phyloP scores from a whole-genome alignment of 768 basidiomycete genomes.

The Dioszegia hungarica region DNA sequence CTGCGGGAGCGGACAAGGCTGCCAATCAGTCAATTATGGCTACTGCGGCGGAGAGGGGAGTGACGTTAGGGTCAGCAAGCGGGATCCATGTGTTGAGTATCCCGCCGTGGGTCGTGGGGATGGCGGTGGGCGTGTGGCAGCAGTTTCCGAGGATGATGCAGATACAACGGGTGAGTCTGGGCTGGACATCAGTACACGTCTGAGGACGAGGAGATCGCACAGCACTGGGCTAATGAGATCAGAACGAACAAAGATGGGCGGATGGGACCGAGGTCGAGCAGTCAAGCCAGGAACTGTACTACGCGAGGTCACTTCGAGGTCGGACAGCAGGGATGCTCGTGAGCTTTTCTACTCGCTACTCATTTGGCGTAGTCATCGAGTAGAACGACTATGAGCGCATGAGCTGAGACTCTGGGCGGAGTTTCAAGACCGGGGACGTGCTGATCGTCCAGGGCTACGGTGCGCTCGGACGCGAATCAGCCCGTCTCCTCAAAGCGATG shows the following conservation, averaged over 20 bases:
- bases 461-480: conserved; percentile 44
- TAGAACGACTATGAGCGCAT: not conserved
- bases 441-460: conserved; percentile 38
- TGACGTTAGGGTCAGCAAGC: conserved; percentile 38
- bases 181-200: not conserved
- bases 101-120: conserved; percentile 36
- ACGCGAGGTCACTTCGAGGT: conserved; percentile 22
- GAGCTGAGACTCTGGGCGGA: too few species aligned
- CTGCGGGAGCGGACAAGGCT: conserved; percentile 30
- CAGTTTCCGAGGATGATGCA: conserved; percentile 31
- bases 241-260: conserved; percentile 30
- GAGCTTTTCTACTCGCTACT: conserved; percentile 3
- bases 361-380: too few species aligned
- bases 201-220: too few species aligned
- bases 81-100: conserved; percentile 46
- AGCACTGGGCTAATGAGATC: not conserved
- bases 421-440: too few species aligned
- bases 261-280: conserved; percentile 21
- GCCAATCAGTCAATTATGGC: not conserved
- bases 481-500: conserved; percentile 39
- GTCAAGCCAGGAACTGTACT: conserved; percentile 17
- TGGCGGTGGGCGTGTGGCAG: conserved; percentile 29
- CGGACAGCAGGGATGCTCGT: conserved; percentile 43
- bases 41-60: conserved; percentile 1
- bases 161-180: conserved; percentile 20